Evolutionary conservation across 2,329 filamentous ascomycete species (phyloP).

Genomic region (Colletotrichum ledebouriae): DNA sequence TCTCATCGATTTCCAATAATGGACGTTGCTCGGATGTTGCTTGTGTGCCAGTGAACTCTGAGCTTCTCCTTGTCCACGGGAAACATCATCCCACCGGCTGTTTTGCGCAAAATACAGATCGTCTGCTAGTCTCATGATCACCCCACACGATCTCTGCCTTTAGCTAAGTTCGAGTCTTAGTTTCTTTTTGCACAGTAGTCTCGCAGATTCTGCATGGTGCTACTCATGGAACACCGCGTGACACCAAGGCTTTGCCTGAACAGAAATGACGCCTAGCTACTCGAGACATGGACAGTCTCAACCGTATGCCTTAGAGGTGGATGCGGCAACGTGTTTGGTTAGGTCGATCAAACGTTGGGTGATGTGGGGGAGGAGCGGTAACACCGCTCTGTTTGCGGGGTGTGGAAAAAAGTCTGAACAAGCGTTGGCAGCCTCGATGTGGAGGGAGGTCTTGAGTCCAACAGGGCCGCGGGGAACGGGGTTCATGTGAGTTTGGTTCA

Average conservation of each 20-base stretch:
- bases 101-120: not conserved
- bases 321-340: constrained; percentile 3
- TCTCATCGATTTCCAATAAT: not conserved
- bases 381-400: constrained; percentile 20
- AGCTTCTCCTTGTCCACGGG: not conserved
- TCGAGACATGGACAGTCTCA: too few species aligned
- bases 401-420: constrained; percentile 22
- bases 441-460: constrained; percentile 20
- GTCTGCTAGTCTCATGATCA: not conserved
- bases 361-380: constrained; percentile 21
- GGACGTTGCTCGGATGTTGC: constrained; percentile 3
- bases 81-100: constrained; percentile 2
- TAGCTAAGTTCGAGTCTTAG: not conserved
- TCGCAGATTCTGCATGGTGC: too few species aligned
- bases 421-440: not conserved
- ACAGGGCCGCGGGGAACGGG: constrained; percentile 3
- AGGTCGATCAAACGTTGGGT: not conserved
- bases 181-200: not conserved
- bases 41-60: not conserved
- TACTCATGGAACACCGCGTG: too few species aligned
- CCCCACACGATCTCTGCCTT: not conserved
- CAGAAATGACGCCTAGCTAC: too few species aligned
- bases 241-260: too few species aligned
- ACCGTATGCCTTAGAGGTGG: not conserved
- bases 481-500: not conserved